phyloP scores from a whole-genome alignment of 1,284 basidiomycete species.

The Ceratobasidium sp. region DNA sequence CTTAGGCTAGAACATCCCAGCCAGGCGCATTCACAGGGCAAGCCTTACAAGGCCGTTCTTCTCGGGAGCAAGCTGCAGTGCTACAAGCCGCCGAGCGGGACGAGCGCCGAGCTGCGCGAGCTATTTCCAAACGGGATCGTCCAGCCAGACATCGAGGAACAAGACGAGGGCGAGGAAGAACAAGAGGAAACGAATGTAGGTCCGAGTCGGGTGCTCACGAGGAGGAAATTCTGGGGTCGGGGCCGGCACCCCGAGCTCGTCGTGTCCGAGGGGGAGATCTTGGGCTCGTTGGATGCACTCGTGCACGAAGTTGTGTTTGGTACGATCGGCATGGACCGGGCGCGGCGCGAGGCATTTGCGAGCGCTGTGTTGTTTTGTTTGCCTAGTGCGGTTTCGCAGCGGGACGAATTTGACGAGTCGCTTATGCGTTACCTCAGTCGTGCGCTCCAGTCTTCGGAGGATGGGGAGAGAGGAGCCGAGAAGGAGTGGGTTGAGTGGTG shows the following conservation, averaged over 20 bases:
- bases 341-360: constrained; percentile 23
- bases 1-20: constrained; percentile 63
- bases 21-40: constrained; percentile 63
- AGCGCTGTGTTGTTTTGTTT: constrained; percentile 17
- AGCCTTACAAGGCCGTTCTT: constrained; percentile 81
- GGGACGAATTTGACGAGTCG: constrained; percentile 38
- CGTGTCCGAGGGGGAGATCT: constrained; percentile 61
- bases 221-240: constrained; percentile 72
- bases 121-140: constrained; percentile 69
- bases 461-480: constrained; percentile 63
- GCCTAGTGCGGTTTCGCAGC: not conserved
- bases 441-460: constrained; percentile 53
- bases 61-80: constrained; percentile 84
- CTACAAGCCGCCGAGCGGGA: constrained; percentile 80
- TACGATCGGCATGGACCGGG: constrained; percentile 63
- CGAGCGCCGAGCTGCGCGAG: constrained; percentile 69
- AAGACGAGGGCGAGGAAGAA: constrained; percentile 52
- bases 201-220: not conserved
- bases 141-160: constrained; percentile 46
- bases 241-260: constrained; percentile 76
- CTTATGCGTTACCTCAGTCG: constrained; percentile 34
- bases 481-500: constrained; percentile 68
- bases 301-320: constrained; percentile 81
- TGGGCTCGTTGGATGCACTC: constrained; percentile 78
- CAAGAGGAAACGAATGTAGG: constrained; percentile 57